Evolutionary conservation across 2,329 filamentous ascomycete genomes (phyloP), one percentile per base, ranked within the genome.

Genomic region (Ophiostoma tasmaniense): DNA sequence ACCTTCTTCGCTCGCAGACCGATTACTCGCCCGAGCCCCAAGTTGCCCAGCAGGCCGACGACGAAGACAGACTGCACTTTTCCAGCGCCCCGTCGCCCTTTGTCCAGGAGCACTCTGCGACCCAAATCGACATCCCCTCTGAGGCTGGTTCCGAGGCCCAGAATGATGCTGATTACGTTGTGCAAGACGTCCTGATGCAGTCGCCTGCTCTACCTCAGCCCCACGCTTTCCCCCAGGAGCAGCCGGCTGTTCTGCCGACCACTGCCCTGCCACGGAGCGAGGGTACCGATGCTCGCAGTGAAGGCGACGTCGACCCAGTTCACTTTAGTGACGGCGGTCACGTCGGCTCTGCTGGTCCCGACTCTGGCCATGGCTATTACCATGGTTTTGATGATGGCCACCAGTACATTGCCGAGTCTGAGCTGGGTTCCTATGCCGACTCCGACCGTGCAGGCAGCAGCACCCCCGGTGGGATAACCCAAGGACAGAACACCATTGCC

Each of bases 401-500:
- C 3, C 39, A 59, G 25, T 30, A 45, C 6, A 28, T 45, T 2
- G 66, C 28, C 3, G 39, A 74, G 66, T 78, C 75, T 50, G 76
- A 77, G 11, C 68, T 66, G 14, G 74, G 72, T 42, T 14, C 28
- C 7, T 66, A 39, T 17, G 50, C 59, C 42, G 61, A 65, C 73
- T n/a, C 59, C 66, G 17, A 68, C 22, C 59, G 70, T 45, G 71
- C 67, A n/a, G 66, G 62, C 59, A 70, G 59, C 25, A 61, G 62
- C 8, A 66, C 42, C 50, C 45, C 64, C 25, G 64, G 42, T 28
- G 64, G 37, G n/a, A 11, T 30, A 37, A 50, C 37, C 20, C 62
- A 42, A 4, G 76, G 77, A 22, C 72, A 71, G 4, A 74, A 74
- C 50, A 73, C 75, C 20, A 74, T 74, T 35, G 75, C 75, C 30